A percentile compares a stretch with the other conserved stretches of the same genome.
Evolutionary conservation across 225 moss, liverwort and hornwort species (phyloP).

Genomic region (Pseudisothecium myosuroides): DNA sequence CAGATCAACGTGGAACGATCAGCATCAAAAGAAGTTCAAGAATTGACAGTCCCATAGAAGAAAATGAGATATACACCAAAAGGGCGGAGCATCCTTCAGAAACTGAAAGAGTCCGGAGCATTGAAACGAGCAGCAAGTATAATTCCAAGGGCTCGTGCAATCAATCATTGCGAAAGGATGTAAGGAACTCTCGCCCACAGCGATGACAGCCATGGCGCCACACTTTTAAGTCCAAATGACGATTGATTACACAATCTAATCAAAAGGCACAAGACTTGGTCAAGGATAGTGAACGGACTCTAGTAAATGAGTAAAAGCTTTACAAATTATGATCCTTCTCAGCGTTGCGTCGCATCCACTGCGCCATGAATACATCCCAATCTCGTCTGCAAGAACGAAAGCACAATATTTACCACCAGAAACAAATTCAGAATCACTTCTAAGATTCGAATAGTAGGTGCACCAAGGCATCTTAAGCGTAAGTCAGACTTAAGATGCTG

Average conservation of each 20-base stretch:
- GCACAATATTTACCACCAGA: not conserved
- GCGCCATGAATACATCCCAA: slow-evolving; percentile 62
- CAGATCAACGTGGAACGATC: not conserved
- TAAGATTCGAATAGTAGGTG: not conserved
- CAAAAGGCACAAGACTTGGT: not conserved
- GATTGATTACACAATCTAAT: not conserved
- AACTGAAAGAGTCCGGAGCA: not conserved
- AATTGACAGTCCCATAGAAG: not conserved
- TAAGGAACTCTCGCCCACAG: not conserved
- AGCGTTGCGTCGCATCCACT: slow-evolving; percentile 59
- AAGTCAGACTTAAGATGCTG: not conserved
- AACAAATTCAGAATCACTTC: not conserved
- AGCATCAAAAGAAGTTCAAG: not conserved
- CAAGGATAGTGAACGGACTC: not conserved
- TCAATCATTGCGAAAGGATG: not conserved
- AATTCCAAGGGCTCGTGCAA: not conserved
- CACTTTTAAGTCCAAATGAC: not conserved
- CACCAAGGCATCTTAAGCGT: not conserved
- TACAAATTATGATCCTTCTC: slow-evolving; percentile 57
- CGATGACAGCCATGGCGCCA: not conserved
- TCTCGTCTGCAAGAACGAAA: slow-evolving; percentile 31
- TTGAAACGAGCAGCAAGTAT: not conserved
- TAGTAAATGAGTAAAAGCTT: not conserved
- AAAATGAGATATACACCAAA: not conserved
- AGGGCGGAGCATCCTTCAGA: not conserved